These are phyloP conservation scores for Sclerotinia glacialis DNA, from an alignment of 2,329 filamentous ascomycete genomes.

Conservation along the genomic window DNA sequence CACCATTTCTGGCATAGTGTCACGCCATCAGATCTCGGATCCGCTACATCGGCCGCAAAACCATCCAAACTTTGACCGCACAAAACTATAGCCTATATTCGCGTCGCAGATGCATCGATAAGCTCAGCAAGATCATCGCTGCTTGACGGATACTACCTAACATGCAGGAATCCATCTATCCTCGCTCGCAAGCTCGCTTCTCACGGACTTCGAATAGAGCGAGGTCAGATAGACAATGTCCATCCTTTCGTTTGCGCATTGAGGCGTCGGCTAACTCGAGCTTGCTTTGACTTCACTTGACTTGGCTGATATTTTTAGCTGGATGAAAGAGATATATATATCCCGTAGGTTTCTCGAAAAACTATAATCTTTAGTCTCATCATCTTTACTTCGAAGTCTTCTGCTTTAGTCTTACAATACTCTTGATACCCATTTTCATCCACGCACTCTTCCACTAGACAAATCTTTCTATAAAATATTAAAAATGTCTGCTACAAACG, in stretches of 20 bases:
- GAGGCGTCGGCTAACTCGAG: not conserved
- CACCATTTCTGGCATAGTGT: not conserved
- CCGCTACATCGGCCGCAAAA: constrained; percentile 5
- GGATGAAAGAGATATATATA: constrained; percentile 6
- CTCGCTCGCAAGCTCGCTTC: constrained; percentile 4
- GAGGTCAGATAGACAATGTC: constrained; percentile 6
- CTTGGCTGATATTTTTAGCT: constrained; percentile 3
- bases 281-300: constrained; percentile 16
- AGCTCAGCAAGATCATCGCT: not conserved
- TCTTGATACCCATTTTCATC: constrained; percentile 5
- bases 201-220: constrained; percentile 15
- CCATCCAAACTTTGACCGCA: constrained; percentile 9
- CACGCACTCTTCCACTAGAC: not conserved
- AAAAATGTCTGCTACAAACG: constrained; percentile 26
- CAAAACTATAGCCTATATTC: not conserved
- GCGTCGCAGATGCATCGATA: not conserved
- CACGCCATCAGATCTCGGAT: constrained; percentile 9
- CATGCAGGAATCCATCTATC: not conserved
- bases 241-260: constrained; percentile 9
- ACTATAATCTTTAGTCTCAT: not conserved
- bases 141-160: not conserved
- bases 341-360: not conserved
- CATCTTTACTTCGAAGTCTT: constrained; percentile 6
- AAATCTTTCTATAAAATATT: not conserved
- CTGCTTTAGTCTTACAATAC: constrained; percentile 13